Percentiles rank a stretch among this genome's conserved stretches.
Evolutionary conservation across 2,329 filamentous ascomycete genomes (phyloP).

Genomic region (Penicillium frequentans): DNA sequence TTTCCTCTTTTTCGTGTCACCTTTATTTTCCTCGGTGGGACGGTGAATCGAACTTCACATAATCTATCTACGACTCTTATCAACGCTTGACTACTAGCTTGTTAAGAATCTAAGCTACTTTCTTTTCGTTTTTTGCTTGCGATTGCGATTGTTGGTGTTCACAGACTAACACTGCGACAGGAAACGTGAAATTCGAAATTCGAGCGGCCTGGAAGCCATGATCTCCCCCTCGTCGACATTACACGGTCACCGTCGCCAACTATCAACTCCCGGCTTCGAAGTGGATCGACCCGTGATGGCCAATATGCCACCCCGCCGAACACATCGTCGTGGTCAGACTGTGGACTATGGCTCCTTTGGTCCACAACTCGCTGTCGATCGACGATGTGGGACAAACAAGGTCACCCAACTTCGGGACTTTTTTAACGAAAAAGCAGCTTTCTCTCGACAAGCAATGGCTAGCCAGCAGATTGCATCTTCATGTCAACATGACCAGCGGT

Average conservation of each 20-base stretch:
- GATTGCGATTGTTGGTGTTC: constrained; percentile 40
- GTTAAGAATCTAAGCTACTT: constrained; percentile 19
- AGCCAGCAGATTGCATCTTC: constrained; percentile 15
- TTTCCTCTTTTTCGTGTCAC: constrained; percentile 8
- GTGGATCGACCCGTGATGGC: constrained; percentile 53
- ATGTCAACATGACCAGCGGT: constrained; percentile 48
- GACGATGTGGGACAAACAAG: constrained; percentile 22
- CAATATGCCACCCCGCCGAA: constrained; percentile 46
- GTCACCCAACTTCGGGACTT: constrained; percentile 26
- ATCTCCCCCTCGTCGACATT: constrained; percentile 34
- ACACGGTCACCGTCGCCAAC: constrained; percentile 76
- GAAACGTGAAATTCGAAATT: constrained; percentile 32
- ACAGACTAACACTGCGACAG: constrained; percentile 59
- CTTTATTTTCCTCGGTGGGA: not conserved
- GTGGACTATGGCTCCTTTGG: constrained; percentile 69
- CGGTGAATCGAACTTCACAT: not conserved
- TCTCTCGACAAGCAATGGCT: constrained; percentile 11
- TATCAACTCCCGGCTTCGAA: constrained; percentile 81
- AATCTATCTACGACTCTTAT: not conserved
- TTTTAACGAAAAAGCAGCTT: constrained; percentile 31
- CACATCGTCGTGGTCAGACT: constrained; percentile 81
- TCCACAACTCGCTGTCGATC: constrained; percentile 40
- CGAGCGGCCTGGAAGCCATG: constrained; percentile 32
- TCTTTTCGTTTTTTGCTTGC: constrained; percentile 12
- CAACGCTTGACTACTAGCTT: constrained; percentile 5